Conservation (phyloP, 805 yeast species). For the Suhomyces sp. region DNA sequence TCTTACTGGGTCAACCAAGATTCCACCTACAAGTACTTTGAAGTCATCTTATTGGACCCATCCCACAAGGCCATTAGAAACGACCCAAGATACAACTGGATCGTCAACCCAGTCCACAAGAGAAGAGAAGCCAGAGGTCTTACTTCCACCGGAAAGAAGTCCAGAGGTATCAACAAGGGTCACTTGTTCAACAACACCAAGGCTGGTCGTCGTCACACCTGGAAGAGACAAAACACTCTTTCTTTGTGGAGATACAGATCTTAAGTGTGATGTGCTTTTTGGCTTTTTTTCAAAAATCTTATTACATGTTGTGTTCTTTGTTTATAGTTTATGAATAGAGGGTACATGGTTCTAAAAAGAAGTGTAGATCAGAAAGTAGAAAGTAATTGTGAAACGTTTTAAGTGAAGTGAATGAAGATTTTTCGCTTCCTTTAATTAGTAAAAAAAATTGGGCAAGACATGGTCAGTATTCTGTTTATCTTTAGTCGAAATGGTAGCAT, state of each 20-base stretch:
- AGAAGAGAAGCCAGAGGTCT: constrained; percentile 99
- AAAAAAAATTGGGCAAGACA: too few relatives aligned
- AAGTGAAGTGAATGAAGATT: too few relatives aligned
- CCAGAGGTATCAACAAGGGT: constrained; percentile 99
- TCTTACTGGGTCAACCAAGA: constrained; percentile 99
- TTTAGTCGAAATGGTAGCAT: too few relatives aligned
- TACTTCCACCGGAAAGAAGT: constrained; percentile 96
- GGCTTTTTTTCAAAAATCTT: constrained; percentile 2
- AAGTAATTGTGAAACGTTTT: too few relatives aligned
- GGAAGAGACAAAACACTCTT: constrained; percentile 99
- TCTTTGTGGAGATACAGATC: constrained; percentile 99
- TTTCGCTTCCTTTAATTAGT: too few relatives aligned
- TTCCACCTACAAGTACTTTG: constrained; percentile 98
- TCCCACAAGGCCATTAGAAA: constrained; percentile 98
- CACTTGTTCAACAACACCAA: constrained; percentile 97
- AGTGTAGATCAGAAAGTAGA: too few relatives aligned
- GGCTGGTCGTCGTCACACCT: constrained; percentile 99
- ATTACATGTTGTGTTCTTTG: constrained; percentile 1
- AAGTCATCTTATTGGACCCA: constrained; percentile 97
- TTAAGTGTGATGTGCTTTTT: constrained; percentile 36
- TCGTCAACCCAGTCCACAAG: constrained; percentile 99
- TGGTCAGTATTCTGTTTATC: too few relatives aligned
- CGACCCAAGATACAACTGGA: constrained; percentile 99
- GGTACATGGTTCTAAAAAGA: not conserved
- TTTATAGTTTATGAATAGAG: constrained; percentile 2